Percentiles rank a stretch among this genome's conserved stretches.
phyloP scores from a whole-genome alignment of 306 rosid species.

The Vigna radiata region DNA sequence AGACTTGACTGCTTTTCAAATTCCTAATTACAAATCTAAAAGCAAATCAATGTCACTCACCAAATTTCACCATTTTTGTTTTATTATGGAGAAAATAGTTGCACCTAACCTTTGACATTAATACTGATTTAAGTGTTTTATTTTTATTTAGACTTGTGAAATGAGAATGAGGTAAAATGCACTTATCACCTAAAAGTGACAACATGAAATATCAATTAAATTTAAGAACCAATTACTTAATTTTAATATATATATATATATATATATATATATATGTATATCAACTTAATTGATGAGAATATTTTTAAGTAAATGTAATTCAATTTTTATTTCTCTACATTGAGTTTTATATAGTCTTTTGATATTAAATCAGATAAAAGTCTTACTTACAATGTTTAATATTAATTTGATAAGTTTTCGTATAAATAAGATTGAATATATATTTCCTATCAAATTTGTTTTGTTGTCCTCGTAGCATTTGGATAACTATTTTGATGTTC shows the following conservation, averaged over 20 bases:
- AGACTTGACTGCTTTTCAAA: neutral
- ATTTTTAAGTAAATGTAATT: neutral
- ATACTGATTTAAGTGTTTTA: neutral
- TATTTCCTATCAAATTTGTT: too few species aligned
- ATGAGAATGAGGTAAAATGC: neutral
- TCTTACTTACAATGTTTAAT: too few species aligned
- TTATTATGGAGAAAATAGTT: neutral
- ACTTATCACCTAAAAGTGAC: neutral
- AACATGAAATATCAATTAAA: neutral
- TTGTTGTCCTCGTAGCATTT: too few species aligned
- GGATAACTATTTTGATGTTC: too few species aligned
- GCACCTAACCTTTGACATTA: neutral
- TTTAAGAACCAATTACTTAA: neutral
- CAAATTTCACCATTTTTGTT: conserved; percentile 1
- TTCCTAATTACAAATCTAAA: neutral
- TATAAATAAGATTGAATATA: too few species aligned
- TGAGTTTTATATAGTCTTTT: too few species aligned
- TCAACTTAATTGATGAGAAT: neutral
- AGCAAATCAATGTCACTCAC: neutral
- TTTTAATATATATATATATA: too few species aligned
- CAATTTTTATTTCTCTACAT: neutral
- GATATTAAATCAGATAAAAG: too few species aligned
- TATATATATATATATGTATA: too few species aligned
- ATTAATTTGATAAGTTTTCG: too few species aligned
- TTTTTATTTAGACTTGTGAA: conserved; percentile 1